Percentiles rank a stretch among this genome's conserved stretches.
phyloP scores from a whole-genome alignment of 2,329 filamentous ascomycete species.

The Herpotrichia juniperi region DNA sequence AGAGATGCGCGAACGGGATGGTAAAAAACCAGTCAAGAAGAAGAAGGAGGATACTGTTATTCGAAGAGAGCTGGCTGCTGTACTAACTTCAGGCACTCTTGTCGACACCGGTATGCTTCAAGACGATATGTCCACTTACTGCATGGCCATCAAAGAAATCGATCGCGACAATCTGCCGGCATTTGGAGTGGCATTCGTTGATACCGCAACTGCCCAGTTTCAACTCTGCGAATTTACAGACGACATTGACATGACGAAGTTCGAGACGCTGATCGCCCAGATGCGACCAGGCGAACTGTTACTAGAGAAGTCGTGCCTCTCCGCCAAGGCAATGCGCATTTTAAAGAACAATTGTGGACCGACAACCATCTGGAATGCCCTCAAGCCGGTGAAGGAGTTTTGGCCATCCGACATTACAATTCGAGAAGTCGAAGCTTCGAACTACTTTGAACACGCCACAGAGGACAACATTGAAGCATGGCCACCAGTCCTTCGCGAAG shows the following conservation, averaged over 20 bases:
- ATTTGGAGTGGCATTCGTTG: conserved; percentile 92
- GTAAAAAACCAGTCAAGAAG: conserved; percentile 59
- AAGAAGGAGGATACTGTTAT: conserved; percentile 86
- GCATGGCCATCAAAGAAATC: conserved; percentile 83
- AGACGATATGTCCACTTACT: conserved; percentile 96
- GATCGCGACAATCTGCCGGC: conserved; percentile 74
- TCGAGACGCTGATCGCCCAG: conserved; percentile 95
- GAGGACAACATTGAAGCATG: conserved; percentile 69
- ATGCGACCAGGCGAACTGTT: conserved; percentile 86
- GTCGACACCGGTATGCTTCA: conserved; percentile 97
- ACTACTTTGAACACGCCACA: conserved; percentile 74
- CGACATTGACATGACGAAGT: conserved; percentile 91
- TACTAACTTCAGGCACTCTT: conserved; percentile 89
- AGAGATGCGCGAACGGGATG: conserved; percentile 90
- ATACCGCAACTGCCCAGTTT: conserved; percentile 95
- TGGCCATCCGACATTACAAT: conserved; percentile 84
- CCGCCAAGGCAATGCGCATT: conserved; percentile 87
- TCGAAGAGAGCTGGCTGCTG: conserved; percentile 84
- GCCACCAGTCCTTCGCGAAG: conserved; percentile 76
- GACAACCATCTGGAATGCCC: conserved; percentile 92
- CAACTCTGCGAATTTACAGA: conserved; percentile 91
- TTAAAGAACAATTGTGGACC: conserved; percentile 94
- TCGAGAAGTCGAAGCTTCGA: conserved; percentile 78
- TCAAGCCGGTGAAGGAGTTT: conserved; percentile 88
- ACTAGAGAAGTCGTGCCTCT: conserved; percentile 81